Evolutionary conservation across 306 rosid species (phyloP).

Genomic region (Cucurbita ficifolia): DNA sequence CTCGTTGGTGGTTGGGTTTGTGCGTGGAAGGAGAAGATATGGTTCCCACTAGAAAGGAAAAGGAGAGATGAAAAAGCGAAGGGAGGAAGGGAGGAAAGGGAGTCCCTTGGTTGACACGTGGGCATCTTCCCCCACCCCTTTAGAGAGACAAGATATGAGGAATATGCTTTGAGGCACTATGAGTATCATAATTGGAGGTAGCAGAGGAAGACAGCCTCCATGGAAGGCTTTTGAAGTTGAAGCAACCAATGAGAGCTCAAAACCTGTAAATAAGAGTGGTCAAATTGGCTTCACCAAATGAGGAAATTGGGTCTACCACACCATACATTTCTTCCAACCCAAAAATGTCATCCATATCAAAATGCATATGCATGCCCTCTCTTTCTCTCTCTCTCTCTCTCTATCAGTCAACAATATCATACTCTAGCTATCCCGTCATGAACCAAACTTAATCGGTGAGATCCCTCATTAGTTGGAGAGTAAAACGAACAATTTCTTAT

Average conservation of each 20-base stretch:
- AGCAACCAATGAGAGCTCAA: constrained; percentile 27
- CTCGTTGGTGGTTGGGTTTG: no score
- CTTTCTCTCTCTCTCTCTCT: no score
- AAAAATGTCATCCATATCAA: background rate
- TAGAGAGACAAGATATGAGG: background rate
- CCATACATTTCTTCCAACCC: background rate
- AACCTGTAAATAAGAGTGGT: constrained; percentile 2
- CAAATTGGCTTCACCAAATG: constrained; percentile 24
- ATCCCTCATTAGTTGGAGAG: no score
- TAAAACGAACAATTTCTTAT: no score
- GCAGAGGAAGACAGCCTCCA: background rate
- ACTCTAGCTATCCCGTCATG: no score
- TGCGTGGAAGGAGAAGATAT: background rate
- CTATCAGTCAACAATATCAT: no score
- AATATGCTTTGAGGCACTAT: constrained; percentile 5
- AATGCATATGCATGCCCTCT: no score
- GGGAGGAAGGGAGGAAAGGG: background rate
- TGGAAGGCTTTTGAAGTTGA: background rate
- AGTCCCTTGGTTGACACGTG: constrained; percentile 4
- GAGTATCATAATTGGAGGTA: background rate
- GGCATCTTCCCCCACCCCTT: background rate
- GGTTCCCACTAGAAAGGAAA: background rate
- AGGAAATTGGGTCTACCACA: constrained; percentile 19
- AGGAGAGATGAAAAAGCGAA: background rate
- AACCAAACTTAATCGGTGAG: no score